Conservation (phyloP, 805 yeast species). For the Wickerhamomyces canadensis region DNA sequence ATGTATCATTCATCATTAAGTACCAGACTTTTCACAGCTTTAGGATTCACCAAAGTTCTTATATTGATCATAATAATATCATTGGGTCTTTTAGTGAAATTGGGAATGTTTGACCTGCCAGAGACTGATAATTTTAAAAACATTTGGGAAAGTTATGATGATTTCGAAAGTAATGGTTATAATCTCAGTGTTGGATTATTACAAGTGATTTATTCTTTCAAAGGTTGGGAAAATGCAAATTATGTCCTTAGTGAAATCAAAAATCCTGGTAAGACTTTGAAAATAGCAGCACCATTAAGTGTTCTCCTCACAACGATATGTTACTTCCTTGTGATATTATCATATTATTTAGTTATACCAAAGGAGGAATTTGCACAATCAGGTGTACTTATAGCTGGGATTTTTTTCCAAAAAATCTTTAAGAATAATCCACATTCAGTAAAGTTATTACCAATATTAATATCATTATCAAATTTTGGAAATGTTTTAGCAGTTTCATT, state of each 20-base stretch:
- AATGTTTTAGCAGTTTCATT: constrained; percentile 60
- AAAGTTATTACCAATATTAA: constrained; percentile 46
- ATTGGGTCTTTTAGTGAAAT: constrained; percentile 38
- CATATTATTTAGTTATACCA: constrained; percentile 43
- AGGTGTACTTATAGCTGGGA: constrained; percentile 62
- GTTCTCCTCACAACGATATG: constrained; percentile 45
- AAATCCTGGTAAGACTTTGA: constrained; percentile 50
- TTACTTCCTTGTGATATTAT: constrained; percentile 51
- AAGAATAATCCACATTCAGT: constrained; percentile 39
- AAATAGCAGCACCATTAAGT: constrained; percentile 58
- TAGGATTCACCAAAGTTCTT: constrained; percentile 50
- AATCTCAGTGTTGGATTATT: constrained; percentile 50
- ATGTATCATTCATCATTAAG: constrained; percentile 44
- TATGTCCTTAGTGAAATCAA: constrained; percentile 54
- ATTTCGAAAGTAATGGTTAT: constrained; percentile 38
- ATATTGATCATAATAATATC: constrained; percentile 43
- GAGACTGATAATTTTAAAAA: constrained; percentile 29
- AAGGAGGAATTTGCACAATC: constrained; percentile 42
- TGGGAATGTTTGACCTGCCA: constrained; percentile 27
- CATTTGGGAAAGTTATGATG: constrained; percentile 34
- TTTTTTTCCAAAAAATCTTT: constrained; percentile 50
- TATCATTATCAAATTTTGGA: constrained; percentile 59
- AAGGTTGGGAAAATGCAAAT: constrained; percentile 70
- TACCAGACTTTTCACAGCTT: constrained; percentile 42
- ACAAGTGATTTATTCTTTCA: constrained; percentile 57